Conservation (phyloP, 1,284 basidiomycete genomes). For the Ustilago xerochloae region DNA sequence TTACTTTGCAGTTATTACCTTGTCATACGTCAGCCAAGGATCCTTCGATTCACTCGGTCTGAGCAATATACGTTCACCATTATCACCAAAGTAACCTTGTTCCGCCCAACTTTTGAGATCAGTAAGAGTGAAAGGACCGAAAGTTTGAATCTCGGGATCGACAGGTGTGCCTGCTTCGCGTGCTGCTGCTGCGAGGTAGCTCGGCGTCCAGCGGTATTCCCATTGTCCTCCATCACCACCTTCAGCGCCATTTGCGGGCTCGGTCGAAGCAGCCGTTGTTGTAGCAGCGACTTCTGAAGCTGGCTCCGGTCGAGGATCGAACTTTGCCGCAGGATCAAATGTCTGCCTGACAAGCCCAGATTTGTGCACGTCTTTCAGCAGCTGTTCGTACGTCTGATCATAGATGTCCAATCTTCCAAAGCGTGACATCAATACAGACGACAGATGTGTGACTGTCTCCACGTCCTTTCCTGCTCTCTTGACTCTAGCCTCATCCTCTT, state of each 20-base stretch:
- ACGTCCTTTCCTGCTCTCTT: conserved; percentile 33
- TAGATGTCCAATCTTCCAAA: conserved; percentile 64
- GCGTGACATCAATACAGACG: conserved; percentile 59
- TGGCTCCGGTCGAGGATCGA: conserved; percentile 11
- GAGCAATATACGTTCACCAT: conserved; percentile 56
- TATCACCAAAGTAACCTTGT: conserved; percentile 63
- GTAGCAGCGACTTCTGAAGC: neutral
- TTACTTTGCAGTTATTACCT: conserved; percentile 5
- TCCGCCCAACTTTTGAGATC: conserved; percentile 57
- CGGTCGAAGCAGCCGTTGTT: neutral
- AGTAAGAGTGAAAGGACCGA: conserved; percentile 55
- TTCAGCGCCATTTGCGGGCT: neutral
- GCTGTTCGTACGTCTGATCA: conserved; percentile 61
- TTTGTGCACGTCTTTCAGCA: conserved; percentile 56
- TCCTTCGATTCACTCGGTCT: conserved; percentile 26
- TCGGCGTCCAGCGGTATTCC: conserved; percentile 64
- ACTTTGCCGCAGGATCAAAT: conserved; percentile 57
- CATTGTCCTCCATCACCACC: conserved; percentile 20
- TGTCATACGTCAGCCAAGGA: conserved; percentile 24
- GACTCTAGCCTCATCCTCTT: neutral
- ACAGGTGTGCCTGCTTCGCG: conserved; percentile 23
- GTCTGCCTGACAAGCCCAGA: conserved; percentile 58
- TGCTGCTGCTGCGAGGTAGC: conserved; percentile 57
- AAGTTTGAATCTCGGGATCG: conserved; percentile 53
- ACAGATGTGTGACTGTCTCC: conserved; percentile 58